Base-by-base conservation (phyloP, 164 flowering plant species). In the Berberis vulgaris region DNA sequence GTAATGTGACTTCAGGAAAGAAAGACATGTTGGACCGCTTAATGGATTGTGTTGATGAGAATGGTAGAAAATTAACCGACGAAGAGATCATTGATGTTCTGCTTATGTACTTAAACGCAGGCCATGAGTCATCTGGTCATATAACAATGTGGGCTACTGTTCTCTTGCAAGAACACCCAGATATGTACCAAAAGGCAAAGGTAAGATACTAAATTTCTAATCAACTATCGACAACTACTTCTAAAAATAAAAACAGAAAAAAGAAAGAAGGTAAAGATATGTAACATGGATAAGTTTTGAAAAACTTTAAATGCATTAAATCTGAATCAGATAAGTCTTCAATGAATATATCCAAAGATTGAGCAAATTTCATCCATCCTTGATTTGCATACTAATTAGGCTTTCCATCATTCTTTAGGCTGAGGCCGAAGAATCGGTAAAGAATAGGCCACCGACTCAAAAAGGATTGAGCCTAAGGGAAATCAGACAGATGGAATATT, bases 61-160 rank as follows among this genome's bases (percentile, higher is more conserved):
- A 82, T 45, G 97, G 97, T 1, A 70, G 79, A 66, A 84, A 62
- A 59, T 66, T 95, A 66, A 68, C 45, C 1, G 97, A 95, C 43
- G 96, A 89, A 59, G 96, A 91, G 60, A 85, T 95, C 61, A 87
- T 95, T 2, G 97, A 95, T 74, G 61, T 86, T 41, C 45, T 95
- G 39, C 46, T 95, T 6, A 91, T 91, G 97, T 91, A 95, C 79
- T 68, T 95, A 69, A 91, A 86, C 70, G 96, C 99, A 1, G 97
- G 99, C 41, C 97, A 91, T 83, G 99, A 95, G 78, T 91, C 97
- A 59, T 91, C 97, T 2, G 97, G 87, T 38, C 99, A 95, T 60
- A 82, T 78, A 55, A 84, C 78, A 5, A 89, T 83, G 88, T 91
- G 97, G 99, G 89, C 96, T 4, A 76, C 87, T 45, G 54, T 81